Base-by-base conservation (phyloP, 805 yeast species). In the Candida sanyiensis region DNA sequence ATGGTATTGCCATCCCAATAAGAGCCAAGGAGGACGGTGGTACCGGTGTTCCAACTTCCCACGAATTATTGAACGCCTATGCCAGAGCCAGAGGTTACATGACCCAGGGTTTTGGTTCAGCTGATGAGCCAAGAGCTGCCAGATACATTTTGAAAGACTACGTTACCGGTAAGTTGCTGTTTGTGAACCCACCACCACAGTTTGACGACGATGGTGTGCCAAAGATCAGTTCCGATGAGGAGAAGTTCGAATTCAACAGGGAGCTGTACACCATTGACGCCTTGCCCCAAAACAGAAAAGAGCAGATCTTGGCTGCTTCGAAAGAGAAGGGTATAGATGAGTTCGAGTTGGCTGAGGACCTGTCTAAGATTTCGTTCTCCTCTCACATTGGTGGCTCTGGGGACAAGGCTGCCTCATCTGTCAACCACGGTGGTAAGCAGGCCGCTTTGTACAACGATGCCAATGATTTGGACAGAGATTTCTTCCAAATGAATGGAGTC, bases 61-160 rank as follows among this genome's bases (percentile, higher is more conserved):
- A 84, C 56, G 97, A 93, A 60, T 61, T 93, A 28, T 70, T 93
- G 42, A 83, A 77, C 34, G 94, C 97, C 0, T 93, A 93, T 57
- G 97, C 97, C 6, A 75, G 94, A 64, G 93, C 97, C 3, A 77
- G 98, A 64, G 98, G 99, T 52, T 93, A 77, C 59, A 89, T 87
- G 94, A 84, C 96, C 0, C 97, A 94, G 61, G 95, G 95, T 56
- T 89, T 85, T 57, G 97, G 97, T 56, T 77, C 87, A 50, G 97
- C 98, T 3, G 99, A 93, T 67, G 94, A 88, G 59, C 79, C 95
- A 30, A 75, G 98, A 61, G 96, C 98, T 11, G 80, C 96, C 29
- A 74, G 99, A 59, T 83, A 85, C 50, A 76, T 93, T 38, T 71
- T 93, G 58, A 93, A 93, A 62, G 99, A 93, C 61, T 93, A 88